Base-by-base conservation (phyloP, 2,329 filamentous ascomycete species). In the Trichoderma asperellum region DNA sequence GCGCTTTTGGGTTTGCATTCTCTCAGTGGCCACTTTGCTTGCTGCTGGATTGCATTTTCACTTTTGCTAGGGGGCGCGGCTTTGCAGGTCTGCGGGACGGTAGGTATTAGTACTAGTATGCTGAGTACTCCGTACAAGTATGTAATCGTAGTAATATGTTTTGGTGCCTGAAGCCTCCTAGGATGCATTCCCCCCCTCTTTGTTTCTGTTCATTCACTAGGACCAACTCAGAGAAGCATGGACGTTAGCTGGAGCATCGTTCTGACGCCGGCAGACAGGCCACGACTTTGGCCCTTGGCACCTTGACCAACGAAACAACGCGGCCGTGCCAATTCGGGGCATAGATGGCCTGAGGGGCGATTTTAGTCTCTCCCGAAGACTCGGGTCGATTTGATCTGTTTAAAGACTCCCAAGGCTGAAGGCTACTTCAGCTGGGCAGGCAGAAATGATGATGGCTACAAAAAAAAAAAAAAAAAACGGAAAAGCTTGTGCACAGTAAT, bases 301-400 rank as follows among this genome's bases (percentile, higher is more conserved):
- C 34, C 63, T 58, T 66, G 63, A 66, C 63, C 63, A 66, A 66
- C 63, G 63, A 66, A 71, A 74, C 74, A 75, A 73, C 73, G 69
- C 73, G 73, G 73, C 70, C 64, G 71, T 73, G 74, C 68, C 62
- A 58, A 67, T 67, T 69, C 68, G 68, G 63, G 63, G 68, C 65
- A 61, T 70, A 60, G 68, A 58, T 58, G 49, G 63, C 56, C 68
- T 61, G 55, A 66, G 57, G 68, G 63, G 56, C 63, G 72, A 73
- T 77, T 77, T 79, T 81, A 81, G 80, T 78, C 77, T 75, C 75
- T 80, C 77, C 80, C 80, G 75, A 75, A 75, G 74, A 73, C 72
- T 76, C 74, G 80, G 80, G 77, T 80, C 80, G 76, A 76, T 76
- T 68, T 76, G 76, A 79, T 78, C 78, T 78, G 74, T 66, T 77